Conservation (phyloP, 495 filamentous ascomycete genomes). For the Podospora tetraspora region DNA sequence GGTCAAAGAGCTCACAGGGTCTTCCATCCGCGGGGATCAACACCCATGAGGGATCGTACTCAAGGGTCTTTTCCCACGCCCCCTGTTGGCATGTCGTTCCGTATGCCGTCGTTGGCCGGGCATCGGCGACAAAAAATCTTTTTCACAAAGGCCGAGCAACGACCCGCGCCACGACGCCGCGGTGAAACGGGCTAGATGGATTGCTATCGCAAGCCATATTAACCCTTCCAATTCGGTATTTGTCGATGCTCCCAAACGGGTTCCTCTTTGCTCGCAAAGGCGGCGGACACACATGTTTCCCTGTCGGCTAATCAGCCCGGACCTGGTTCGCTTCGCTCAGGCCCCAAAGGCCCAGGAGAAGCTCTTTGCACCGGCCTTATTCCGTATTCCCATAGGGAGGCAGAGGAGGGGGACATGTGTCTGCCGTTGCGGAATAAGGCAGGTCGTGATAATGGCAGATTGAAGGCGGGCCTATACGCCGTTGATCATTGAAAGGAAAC, state of each 20-base stretch:
- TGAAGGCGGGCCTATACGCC: not conserved
- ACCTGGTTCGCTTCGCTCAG: slow-evolving; percentile 13
- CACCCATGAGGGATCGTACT: not conserved
- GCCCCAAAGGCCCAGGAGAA: slow-evolving; percentile 1
- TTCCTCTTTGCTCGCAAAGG: not conserved
- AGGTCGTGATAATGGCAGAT: not conserved
- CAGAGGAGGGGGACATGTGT: not conserved
- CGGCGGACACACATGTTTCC: slow-evolving; percentile 4
- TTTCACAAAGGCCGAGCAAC: slow-evolving; percentile 7
- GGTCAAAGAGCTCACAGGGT: slow-evolving; percentile 14
- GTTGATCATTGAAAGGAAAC: not conserved
- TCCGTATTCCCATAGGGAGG: slow-evolving; percentile 3
- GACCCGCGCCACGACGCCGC: slow-evolving; percentile 2
- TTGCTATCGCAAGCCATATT: slow-evolving; percentile 3
- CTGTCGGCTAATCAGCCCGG: slow-evolving; percentile 3
- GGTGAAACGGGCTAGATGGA: not conserved
- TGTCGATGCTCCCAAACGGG: slow-evolving; percentile 2
- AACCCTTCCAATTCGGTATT: slow-evolving; percentile 7
- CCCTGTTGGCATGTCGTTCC: not conserved
- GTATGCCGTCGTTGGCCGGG: slow-evolving; percentile 7
- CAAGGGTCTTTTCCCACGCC: not conserved
- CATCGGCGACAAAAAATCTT: not conserved
- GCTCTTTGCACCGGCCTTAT: slow-evolving; percentile 4
- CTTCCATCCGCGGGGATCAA: not conserved
- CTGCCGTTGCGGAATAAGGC: not conserved